These are phyloP conservation scores for Achaetomium macrosporum DNA, from an alignment of 2,329 filamentous ascomycete genomes.

Conservation along the genomic window DNA sequence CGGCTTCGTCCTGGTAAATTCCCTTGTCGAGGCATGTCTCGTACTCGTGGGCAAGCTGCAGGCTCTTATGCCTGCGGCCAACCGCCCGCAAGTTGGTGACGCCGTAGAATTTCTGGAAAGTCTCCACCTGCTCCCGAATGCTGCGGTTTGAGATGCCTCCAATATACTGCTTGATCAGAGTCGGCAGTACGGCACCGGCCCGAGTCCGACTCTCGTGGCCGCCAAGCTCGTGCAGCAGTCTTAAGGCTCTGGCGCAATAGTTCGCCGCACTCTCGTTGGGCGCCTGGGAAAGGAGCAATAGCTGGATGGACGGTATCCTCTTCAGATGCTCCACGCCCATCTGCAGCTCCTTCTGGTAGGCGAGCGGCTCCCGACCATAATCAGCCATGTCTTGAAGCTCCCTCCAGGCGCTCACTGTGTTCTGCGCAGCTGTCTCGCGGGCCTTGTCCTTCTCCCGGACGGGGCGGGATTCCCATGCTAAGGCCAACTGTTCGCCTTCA, in stretches of 20 bases:
- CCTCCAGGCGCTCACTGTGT: constrained; percentile 41
- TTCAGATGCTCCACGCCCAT: constrained; percentile 43
- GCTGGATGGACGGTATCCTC: constrained; percentile 46
- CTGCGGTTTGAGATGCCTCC: constrained; percentile 44
- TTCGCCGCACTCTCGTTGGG: constrained; percentile 45
- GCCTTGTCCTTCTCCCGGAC: constrained; percentile 32
- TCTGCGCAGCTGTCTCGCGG: constrained; percentile 33
- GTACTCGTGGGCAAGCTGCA: constrained; percentile 52
- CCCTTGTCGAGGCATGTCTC: constrained; percentile 46
- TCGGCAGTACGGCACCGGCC: constrained; percentile 23
- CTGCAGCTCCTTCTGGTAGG: constrained; percentile 50
- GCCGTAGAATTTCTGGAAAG: constrained; percentile 28
- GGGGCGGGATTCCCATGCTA: constrained; percentile 39
- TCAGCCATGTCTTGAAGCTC: constrained; percentile 34
- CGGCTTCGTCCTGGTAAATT: constrained; percentile 37
- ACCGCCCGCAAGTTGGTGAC: constrained; percentile 36
- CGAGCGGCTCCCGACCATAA: constrained; percentile 42
- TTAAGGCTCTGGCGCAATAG: constrained; percentile 44
- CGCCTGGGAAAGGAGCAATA: constrained; percentile 48
- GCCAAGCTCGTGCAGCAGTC: constrained; percentile 34
- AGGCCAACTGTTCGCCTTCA: constrained; percentile 51
- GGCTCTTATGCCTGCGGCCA: constrained; percentile 45
- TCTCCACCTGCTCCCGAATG: constrained; percentile 39
- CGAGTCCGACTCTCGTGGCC: constrained; percentile 22
- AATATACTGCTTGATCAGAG: constrained; percentile 43